These are phyloP conservation scores for Solanum commersonii DNA, from an alignment of 257 asterid species.

Conservation along the genomic window DNA sequence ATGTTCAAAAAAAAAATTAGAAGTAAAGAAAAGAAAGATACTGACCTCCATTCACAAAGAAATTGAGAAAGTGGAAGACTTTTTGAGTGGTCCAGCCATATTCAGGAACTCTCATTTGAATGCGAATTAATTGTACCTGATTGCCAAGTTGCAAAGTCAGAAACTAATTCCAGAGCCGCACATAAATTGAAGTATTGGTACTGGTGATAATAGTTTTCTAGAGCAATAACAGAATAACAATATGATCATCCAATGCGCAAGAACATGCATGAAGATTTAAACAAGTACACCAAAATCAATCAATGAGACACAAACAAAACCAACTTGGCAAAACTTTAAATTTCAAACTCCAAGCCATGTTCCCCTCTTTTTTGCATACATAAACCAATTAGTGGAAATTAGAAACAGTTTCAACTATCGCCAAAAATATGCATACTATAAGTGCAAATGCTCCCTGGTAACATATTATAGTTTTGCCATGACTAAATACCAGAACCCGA, in stretches of 20 bases:
- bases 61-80: conserved; percentile 95
- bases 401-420: neutral
- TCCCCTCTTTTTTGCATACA: neutral
- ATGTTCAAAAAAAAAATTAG: neutral
- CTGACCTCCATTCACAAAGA: conserved; percentile 87
- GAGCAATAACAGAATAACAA: neutral
- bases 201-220: neutral
- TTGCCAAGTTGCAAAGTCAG: neutral
- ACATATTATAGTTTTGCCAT: neutral
- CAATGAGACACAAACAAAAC: neutral
- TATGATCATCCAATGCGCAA: neutral
- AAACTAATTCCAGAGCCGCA: neutral
- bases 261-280: neutral
- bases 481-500: neutral
- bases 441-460: neutral
- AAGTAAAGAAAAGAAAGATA: neutral
- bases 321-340: neutral
- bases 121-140: conserved; percentile 83
- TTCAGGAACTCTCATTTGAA: conserved; percentile 91
- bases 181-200: neutral
- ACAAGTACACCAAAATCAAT: neutral
- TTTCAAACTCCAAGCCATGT: neutral
- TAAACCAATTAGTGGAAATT: neutral
- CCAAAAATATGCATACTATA: neutral
- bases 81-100: conserved; percentile 99